A percentile compares a stretch with the other conserved stretches of the same genome.
Evolutionary conservation across 345 rosid species (phyloP).

Genomic region (Eucalyptus polyanthemos): DNA sequence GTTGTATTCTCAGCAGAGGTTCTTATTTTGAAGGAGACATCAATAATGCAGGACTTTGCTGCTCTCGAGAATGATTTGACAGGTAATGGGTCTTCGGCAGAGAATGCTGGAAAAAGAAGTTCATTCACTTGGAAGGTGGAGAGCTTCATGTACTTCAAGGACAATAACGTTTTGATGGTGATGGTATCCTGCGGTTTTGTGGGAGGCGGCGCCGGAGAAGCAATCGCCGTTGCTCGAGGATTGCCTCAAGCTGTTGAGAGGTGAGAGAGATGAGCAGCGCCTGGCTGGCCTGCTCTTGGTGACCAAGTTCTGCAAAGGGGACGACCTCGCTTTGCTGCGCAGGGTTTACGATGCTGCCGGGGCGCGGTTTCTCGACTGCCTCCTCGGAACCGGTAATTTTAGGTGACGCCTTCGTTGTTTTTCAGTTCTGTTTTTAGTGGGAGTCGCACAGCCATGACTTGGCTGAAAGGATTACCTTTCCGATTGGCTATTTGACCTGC

Average conservation of each 20-base stretch:
- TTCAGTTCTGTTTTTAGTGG: not conserved
- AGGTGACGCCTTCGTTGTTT: not conserved
- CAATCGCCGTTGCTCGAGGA: conserved; percentile 53
- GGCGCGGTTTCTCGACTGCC: conserved; percentile 55
- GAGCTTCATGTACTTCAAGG: too few relatives aligned
- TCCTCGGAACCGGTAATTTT: conserved; percentile 55
- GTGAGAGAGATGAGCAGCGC: conserved; percentile 88
- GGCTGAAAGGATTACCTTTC: too few relatives aligned
- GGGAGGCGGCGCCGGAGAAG: conserved; percentile 3
- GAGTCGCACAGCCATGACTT: not conserved
- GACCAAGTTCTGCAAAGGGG: conserved; percentile 61
- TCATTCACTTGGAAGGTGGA: too few relatives aligned
- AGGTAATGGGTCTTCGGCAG: too few relatives aligned
- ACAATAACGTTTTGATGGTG: not conserved
- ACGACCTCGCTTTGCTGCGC: conserved; percentile 44
- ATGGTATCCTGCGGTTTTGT: not conserved
- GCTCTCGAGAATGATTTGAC: too few relatives aligned
- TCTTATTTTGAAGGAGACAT: too few relatives aligned
- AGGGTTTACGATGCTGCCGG: conserved; percentile 59
- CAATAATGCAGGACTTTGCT: too few relatives aligned
- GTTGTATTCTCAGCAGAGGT: too few relatives aligned
- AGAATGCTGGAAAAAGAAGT: too few relatives aligned
- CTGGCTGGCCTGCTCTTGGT: conserved; percentile 80
- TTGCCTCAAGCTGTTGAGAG: conserved; percentile 68
- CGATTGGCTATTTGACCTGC: too few relatives aligned